Base-by-base conservation (phyloP, 2,329 filamentous ascomycete species). In the Pseudogymnoascus destructans region DNA sequence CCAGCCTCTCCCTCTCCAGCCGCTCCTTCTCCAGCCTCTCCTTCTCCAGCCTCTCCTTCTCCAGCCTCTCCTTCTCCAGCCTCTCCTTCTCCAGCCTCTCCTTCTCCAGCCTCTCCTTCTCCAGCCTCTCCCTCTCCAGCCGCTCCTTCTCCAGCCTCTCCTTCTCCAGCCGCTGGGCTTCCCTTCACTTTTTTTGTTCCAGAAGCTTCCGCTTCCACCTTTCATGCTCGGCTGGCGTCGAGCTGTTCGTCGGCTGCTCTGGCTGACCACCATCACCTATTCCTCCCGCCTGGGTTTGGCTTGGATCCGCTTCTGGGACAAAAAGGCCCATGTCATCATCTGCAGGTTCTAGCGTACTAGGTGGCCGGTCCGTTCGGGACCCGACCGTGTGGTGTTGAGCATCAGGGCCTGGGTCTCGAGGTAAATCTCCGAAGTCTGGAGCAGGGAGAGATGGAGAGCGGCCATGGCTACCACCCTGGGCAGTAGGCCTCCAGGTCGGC, bases 1-100 rank as follows among this genome's bases (percentile, higher is more conserved):
- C 54, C 19, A 57, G 30, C 35, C 36, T 59, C 58, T 59, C 55
- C 15, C 32, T 52, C 36, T 59, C 46, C 23, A 46, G 27, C 25
- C 27, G 38, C 49, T 60, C 46, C 35, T 49, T 19, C 15, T 42
- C 46, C 42, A 57, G 15, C 23, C 57, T 25, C 59, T 58, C 56
- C n/a, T 42, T 15, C 55, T 60, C 57, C 33, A 58, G 36, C 25
- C 32, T 3, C 32, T 33, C 32, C 11, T 38, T 38, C 15, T 58
- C 38, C 38, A 30, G 19, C 57, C 59, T 19, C 27, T 30, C 32
- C 32, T 35, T 36, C 38, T 46, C 56, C 7, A 49, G 19, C 30
- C 58, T 67, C 68, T 81, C 76, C 33, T 77, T 72, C 65, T 80
- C 76, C 54, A 80, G 74, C 21, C 71, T 71, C 65, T 52, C 42